Conservation (phyloP, 2,329 filamentous ascomycete genomes). For the Daldinia sp. region DNA sequence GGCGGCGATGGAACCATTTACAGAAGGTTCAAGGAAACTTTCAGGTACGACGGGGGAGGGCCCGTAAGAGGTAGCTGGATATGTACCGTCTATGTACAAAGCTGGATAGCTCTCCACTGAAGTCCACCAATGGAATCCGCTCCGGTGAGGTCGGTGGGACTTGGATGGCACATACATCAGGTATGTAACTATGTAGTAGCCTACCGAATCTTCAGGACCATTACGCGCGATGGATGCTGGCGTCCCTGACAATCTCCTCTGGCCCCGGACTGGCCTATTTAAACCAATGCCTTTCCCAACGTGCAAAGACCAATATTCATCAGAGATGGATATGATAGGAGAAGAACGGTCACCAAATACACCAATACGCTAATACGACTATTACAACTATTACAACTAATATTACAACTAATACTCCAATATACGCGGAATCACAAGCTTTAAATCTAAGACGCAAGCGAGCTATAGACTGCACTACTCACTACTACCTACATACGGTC, state of each 20-base stretch:
- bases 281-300: constrained; percentile 6
- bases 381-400: constrained; percentile 6
- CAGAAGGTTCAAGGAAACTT: constrained; percentile 38
- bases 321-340: constrained; percentile 1
- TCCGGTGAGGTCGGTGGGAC: constrained; percentile 35
- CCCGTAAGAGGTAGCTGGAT: constrained; percentile 37
- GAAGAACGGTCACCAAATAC: neutral
- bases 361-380: neutral
- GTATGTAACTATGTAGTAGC: neutral
- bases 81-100: constrained; percentile 35
- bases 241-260: constrained; percentile 35
- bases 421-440: constrained; percentile 25
- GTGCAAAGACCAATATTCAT: constrained; percentile 10
- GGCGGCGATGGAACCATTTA: constrained; percentile 34
- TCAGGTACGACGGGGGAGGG: constrained; percentile 35
- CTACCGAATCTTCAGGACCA: constrained; percentile 34
- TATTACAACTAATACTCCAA: constrained; percentile 17
- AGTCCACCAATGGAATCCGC: constrained; percentile 30
- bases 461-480: neutral
- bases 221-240: constrained; percentile 18
- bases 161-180: constrained; percentile 31
- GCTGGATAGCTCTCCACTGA: constrained; percentile 33
- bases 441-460: constrained; percentile 35
- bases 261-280: neutral
- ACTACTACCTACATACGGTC: neutral